Conservation (phyloP, 352 stramenopile species). For the Phytopythium chamaehyphon region DNA sequence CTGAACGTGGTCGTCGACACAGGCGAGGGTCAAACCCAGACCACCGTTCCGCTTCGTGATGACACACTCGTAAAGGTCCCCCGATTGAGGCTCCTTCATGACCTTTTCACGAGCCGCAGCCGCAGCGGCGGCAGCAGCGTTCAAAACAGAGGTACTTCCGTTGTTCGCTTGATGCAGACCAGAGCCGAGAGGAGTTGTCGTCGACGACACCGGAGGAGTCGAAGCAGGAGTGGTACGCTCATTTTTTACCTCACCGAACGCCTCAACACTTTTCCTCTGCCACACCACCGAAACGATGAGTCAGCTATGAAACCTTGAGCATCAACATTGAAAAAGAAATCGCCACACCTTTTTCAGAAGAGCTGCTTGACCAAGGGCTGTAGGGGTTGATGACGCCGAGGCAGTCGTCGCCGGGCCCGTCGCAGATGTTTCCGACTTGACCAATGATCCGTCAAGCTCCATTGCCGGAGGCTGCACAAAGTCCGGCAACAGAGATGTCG, state of each 20-base stretch:
- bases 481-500: constrained; percentile 61
- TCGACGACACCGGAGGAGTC: constrained; percentile 6
- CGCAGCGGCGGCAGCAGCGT: constrained; percentile 22
- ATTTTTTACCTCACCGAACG: constrained; percentile 31
- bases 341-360: constrained; percentile 10
- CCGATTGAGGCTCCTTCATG: constrained; percentile 79
- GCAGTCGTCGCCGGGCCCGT: background rate
- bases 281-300: background rate
- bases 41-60: constrained; percentile 80
- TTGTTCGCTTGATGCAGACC: constrained; percentile 21
- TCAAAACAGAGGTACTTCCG: constrained; percentile 14
- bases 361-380: background rate
- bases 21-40: constrained; percentile 68
- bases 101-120: constrained; percentile 62
- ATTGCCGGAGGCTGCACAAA: constrained; percentile 41
- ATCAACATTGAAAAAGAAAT: background rate
- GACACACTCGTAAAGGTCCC: constrained; percentile 81
- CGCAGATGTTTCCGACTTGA: constrained; percentile 7
- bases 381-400: no score
- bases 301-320: background rate
- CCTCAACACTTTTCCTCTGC: constrained; percentile 54
- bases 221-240: constrained; percentile 17
- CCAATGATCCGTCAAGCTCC: constrained; percentile 14
- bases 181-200: constrained; percentile 16
- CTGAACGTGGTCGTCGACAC: constrained; percentile 81